Base-by-base conservation (phyloP, 352 stramenopile genomes). In the Phytophthora multivora region DNA sequence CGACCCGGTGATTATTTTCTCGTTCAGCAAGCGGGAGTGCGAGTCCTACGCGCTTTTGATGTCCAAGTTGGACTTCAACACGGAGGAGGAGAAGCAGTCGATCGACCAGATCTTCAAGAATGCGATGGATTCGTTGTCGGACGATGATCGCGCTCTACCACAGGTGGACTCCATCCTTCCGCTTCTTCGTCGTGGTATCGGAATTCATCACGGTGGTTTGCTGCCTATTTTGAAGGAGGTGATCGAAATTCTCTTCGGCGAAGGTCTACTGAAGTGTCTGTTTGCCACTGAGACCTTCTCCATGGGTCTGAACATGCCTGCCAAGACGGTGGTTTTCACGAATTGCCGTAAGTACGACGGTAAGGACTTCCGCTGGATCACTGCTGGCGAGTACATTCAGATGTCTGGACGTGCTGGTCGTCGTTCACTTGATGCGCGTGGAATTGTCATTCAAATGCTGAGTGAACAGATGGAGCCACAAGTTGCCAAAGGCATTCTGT, bases 301-400 rank as follows among this genome's bases (percentile, higher is more conserved):
- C 4, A 99, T 99, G 86, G 97, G 98, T 35, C 92, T 99, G 53
- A 99, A 99, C 76, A 99, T 99, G 98, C 98, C 98, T 55, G 97
- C 98, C 2, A 98, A 98, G 77, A 99, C 98, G 15, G 97, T 99
- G 23, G 97, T 99, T 25, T 99, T 99, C 73, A 99, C 96, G 3
- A 97, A 98, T 58, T 96, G 88, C 21, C 80, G 93, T 51, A 99
- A 99, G 72, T 98, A 95, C 70, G 96, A 99, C 57, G 96, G 96
- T 42, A 96, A 98, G 59, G 89, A 97, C 49, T 98, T 98, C 56
- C 91, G 96, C 2, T 98, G 93, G 89, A 96, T 99, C 51, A 98
- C 91, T 15, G 93, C 93, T 19, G 96, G 97, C 33, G 97, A 99
- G 72, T 96, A 95, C 63, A 96, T 93, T 59, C 86, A 97, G 66